phyloP scores from a whole-genome alignment of 495 filamentous ascomycete species.

The Neurospora sp. region DNA sequence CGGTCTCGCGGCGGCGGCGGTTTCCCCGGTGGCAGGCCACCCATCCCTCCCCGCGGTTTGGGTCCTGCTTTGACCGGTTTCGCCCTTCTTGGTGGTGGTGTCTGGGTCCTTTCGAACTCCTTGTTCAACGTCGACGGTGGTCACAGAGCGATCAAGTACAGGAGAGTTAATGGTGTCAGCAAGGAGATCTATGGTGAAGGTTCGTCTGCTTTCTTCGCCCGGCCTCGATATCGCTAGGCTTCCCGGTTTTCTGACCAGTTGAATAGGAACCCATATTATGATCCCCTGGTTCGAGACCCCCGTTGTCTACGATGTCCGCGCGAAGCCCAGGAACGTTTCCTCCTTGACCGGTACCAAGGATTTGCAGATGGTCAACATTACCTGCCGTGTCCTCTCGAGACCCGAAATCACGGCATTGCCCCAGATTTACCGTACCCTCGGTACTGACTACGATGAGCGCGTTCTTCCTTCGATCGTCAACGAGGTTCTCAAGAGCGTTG shows the following conservation, averaged over 20 bases:
- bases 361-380: slow-evolving; percentile 99
- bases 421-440: slow-evolving; percentile 92
- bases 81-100: slow-evolving; percentile 54
- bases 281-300: slow-evolving; percentile 98
- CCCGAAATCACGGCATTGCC: slow-evolving; percentile 82
- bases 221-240: not conserved
- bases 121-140: slow-evolving; percentile 99
- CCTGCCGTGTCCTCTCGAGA: slow-evolving; percentile 94
- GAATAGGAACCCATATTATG: slow-evolving; percentile 75
- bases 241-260: not conserved
- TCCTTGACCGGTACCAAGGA: slow-evolving; percentile 98
- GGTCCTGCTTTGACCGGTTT: slow-evolving; percentile 25
- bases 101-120: slow-evolving; percentile 58
- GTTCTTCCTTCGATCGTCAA: slow-evolving; percentile 97
- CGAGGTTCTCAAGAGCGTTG: slow-evolving; percentile 96
- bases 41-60: slow-evolving; percentile 12
- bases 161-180: slow-evolving; percentile 82
- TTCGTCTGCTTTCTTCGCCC: slow-evolving; percentile 27
- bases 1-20: slow-evolving; percentile 20
- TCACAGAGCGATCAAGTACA: slow-evolving; percentile 98
- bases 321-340: slow-evolving; percentile 91
- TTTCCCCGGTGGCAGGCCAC: slow-evolving; percentile 29
- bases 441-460: slow-evolving; percentile 92
- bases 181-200: slow-evolving; percentile 97
- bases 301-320: slow-evolving; percentile 93